phyloP scores from a whole-genome alignment of 2,329 filamentous ascomycete genomes.

The Graphilbum sp. region DNA sequence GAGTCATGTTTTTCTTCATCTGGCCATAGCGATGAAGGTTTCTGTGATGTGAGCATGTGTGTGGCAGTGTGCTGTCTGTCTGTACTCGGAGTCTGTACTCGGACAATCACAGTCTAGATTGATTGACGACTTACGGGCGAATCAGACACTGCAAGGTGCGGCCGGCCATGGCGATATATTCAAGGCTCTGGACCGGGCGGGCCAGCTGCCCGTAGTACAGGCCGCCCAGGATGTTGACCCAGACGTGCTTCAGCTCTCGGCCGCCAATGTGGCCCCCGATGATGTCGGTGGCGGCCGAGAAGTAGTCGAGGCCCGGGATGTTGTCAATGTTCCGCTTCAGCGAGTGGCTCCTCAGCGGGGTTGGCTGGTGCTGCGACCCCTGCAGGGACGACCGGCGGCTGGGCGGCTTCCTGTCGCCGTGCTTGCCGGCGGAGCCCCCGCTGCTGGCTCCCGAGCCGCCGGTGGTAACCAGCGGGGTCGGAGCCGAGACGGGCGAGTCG shows the following conservation, averaged over 20 bases:
- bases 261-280: constrained; percentile 66
- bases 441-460: constrained; percentile 18
- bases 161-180: constrained; percentile 40
- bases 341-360: background rate
- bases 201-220: constrained; percentile 82
- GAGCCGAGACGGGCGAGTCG: constrained; percentile 26
- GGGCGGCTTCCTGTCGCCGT: constrained; percentile 22
- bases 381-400: constrained; percentile 39
- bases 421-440: constrained; percentile 1
- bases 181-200: constrained; percentile 70
- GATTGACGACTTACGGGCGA: constrained; percentile 55
- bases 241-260: constrained; percentile 67
- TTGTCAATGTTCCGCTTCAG: constrained; percentile 55
- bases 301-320: constrained; percentile 82
- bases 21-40: constrained; percentile 30
- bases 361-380: constrained; percentile 11
- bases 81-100: too few species aligned
- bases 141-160: constrained; percentile 54
- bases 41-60: too few species aligned
- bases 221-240: constrained; percentile 69
- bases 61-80: too few species aligned
- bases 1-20: constrained; percentile 18
- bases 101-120: too few species aligned
- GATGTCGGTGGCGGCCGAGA: constrained; percentile 72
- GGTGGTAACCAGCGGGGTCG: background rate